Conservation (phyloP, 2,329 filamentous ascomycete genomes). For the Cercospora sesami region DNA sequence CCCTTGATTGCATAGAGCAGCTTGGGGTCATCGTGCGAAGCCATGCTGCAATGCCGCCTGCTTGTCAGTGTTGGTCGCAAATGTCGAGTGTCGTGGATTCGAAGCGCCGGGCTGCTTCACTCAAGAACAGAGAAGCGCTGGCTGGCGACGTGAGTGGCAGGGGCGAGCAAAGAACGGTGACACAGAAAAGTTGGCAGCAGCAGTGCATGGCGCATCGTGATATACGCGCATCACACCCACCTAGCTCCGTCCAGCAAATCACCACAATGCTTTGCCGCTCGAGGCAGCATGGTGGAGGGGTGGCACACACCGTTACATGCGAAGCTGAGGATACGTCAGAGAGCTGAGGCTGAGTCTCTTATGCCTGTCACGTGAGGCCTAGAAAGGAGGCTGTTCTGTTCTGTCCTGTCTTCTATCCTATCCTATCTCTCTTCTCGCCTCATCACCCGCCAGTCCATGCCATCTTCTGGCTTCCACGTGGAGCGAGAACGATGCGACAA, state of each 20-base stretch:
- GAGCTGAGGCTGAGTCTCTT: neutral
- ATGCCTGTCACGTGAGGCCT: neutral
- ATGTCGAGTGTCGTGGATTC: neutral
- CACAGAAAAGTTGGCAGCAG: constrained; percentile 11
- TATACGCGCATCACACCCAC: neutral
- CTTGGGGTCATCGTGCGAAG: constrained; percentile 56
- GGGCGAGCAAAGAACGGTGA: neutral
- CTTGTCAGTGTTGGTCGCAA: neutral
- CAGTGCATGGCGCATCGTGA: constrained; percentile 9
- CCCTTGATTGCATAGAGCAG: constrained; percentile 67
- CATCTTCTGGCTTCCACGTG: neutral
- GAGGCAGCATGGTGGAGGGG: constrained; percentile 9
- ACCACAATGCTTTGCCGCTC: constrained; percentile 11
- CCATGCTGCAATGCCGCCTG: constrained; percentile 42
- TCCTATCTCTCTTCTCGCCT: neutral
- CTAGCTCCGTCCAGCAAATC: constrained; percentile 8
- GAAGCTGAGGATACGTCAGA: constrained; percentile 7
- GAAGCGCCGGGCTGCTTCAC: neutral
- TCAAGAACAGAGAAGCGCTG: neutral
- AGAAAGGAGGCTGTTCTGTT: neutral
- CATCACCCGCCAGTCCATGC: neutral
- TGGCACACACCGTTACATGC: constrained; percentile 2
- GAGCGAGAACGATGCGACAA: neutral
- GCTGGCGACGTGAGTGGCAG: neutral
- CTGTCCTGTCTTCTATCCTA: neutral